phyloP scores from a whole-genome alignment of 805 yeast genomes.

The Peterozyma xylosa region DNA sequence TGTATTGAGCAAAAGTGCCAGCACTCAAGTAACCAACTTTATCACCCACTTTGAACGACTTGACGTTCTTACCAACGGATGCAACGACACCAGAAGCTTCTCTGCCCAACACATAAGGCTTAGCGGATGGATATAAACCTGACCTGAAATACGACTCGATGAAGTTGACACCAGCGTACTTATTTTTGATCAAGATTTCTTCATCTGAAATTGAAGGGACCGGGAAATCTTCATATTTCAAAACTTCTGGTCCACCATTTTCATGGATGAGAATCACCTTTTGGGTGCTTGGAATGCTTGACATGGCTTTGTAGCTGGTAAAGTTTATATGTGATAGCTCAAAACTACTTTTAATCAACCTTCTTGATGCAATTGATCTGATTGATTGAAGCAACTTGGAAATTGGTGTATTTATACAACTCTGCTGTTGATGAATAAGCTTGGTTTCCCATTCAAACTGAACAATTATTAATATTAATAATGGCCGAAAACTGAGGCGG shows the following conservation, averaged over 20 bases:
- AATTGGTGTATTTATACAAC: too few relatives aligned
- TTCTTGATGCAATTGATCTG: too few relatives aligned
- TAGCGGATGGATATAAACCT: slow-evolving; percentile 59
- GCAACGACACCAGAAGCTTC: slow-evolving; percentile 66
- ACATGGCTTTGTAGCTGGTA: too few relatives aligned
- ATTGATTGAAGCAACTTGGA: too few relatives aligned
- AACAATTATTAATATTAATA: too few relatives aligned
- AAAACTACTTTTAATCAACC: too few relatives aligned
- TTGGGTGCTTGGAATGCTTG: slow-evolving; percentile 42
- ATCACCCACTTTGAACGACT: slow-evolving; percentile 57
- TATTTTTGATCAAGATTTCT: slow-evolving; percentile 66
- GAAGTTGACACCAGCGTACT: slow-evolving; percentile 73
- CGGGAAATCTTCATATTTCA: slow-evolving; percentile 47
- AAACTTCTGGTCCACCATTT: slow-evolving; percentile 50
- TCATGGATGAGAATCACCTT: slow-evolving; percentile 48
- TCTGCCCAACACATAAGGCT: slow-evolving; percentile 66
- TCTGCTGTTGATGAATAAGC: too few relatives aligned
- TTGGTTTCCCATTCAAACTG: too few relatives aligned
- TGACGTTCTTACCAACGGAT: slow-evolving; percentile 53
- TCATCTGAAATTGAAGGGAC: slow-evolving; percentile 49
- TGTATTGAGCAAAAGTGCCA: slow-evolving; percentile 67
- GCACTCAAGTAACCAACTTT: slow-evolving; percentile 49
- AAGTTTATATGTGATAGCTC: too few relatives aligned
- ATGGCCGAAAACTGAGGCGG: too few relatives aligned
- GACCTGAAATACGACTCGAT: slow-evolving; percentile 78